Conservation (phyloP, 2,329 filamentous ascomycete genomes). For the Epichloe scottii region DNA sequence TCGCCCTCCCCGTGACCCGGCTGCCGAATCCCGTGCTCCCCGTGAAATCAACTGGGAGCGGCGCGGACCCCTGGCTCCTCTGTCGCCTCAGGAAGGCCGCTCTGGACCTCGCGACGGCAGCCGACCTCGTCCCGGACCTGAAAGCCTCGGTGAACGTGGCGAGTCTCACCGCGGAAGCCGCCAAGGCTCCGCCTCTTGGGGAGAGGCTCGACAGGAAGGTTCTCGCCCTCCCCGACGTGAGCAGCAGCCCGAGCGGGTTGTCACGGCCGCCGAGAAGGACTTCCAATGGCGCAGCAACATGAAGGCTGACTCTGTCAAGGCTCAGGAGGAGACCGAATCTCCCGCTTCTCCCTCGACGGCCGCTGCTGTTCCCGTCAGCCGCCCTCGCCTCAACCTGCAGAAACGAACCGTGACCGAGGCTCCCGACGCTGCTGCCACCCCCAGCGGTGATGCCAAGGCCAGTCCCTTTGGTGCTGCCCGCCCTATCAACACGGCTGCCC, state of each 20-base stretch:
- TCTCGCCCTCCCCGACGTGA: constrained; percentile 71
- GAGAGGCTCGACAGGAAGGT: constrained; percentile 61
- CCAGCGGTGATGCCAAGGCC: constrained; percentile 59
- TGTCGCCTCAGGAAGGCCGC: constrained; percentile 37
- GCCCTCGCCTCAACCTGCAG: constrained; percentile 75
- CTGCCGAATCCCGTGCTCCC: constrained; percentile 44
- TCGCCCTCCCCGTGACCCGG: constrained; percentile 52
- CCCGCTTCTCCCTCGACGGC: constrained; percentile 40
- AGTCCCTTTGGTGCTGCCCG: constrained; percentile 89
- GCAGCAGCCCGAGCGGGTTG: constrained; percentile 53
- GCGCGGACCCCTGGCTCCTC: constrained; percentile 77
- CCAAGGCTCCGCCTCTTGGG: constrained; percentile 64
- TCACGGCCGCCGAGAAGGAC: constrained; percentile 83
- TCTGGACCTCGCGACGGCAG: constrained; percentile 41
- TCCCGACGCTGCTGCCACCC: constrained; percentile 34
- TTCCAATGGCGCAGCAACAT: constrained; percentile 88
- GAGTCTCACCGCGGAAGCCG: constrained; percentile 48
- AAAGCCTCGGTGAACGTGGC: constrained; percentile 43
- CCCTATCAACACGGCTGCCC: constrained; percentile 84
- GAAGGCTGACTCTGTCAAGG: constrained; percentile 65
- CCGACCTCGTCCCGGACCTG: constrained; percentile 34
- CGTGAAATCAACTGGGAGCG: constrained; percentile 87
- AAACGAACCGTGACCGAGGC: constrained; percentile 85
- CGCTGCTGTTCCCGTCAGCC: constrained; percentile 37
- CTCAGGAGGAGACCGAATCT: constrained; percentile 58